Conservation (phyloP, 2,329 filamentous ascomycete genomes). For the Capronia americana region DNA sequence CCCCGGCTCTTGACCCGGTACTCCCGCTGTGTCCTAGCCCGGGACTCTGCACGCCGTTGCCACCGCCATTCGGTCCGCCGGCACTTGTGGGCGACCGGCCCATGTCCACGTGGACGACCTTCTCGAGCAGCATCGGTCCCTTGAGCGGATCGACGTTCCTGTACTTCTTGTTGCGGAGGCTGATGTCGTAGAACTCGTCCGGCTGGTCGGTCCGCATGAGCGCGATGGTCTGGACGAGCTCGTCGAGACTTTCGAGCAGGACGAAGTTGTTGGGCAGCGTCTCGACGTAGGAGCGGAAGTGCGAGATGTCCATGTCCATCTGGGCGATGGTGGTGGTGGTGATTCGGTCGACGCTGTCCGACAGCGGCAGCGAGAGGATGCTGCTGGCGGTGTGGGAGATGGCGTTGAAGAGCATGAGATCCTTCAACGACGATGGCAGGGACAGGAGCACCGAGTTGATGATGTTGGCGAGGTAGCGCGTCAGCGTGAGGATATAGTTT, state of each 20-base stretch:
- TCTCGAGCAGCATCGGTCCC: conserved; percentile 87
- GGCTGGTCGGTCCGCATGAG: conserved; percentile 86
- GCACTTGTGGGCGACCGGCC: conserved; percentile 20
- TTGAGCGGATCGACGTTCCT: conserved; percentile 90
- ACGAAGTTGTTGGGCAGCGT: conserved; percentile 81
- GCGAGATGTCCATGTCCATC: conserved; percentile 80
- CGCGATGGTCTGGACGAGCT: conserved; percentile 89
- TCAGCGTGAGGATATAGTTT: conserved; percentile 95
- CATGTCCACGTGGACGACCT: conserved; percentile 54
- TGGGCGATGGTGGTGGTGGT: conserved; percentile 84
- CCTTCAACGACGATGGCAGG: conserved; percentile 93
- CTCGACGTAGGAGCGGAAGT: conserved; percentile 84
- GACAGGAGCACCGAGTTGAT: conserved; percentile 94
- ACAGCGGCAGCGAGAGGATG: conserved; percentile 76
- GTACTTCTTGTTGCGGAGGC: conserved; percentile 89
- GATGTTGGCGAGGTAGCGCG: conserved; percentile 89
- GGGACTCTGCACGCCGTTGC: conserved; percentile 50
- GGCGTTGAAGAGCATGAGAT: conserved; percentile 96
- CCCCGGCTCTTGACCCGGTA: conserved; percentile 14
- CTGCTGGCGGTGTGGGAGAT: conserved; percentile 87
- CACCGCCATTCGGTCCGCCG: conserved; percentile 13
- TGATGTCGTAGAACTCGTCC: conserved; percentile 97
- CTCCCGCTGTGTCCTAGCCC: conserved; percentile 43
- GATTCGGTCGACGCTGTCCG: conserved; percentile 80
- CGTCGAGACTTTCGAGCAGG: conserved; percentile 85